Base-by-base conservation (phyloP, 345 rosid genomes). In the Lepidium didymum region DNA sequence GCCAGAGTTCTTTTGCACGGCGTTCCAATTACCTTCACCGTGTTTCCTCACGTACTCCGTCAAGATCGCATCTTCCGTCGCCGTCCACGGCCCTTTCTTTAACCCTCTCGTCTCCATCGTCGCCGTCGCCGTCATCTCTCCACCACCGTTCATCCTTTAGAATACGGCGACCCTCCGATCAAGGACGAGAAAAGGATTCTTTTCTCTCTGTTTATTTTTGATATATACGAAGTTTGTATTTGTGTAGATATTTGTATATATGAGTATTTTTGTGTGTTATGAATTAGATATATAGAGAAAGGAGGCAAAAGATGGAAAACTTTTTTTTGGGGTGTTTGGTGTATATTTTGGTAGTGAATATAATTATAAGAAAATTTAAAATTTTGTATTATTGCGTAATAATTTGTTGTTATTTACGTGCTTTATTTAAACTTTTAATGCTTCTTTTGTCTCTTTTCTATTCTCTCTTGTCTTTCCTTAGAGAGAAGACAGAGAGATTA, bases 51-150 rank as follows among this genome's bases (percentile, higher is more conserved):
- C 96, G 70, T 89, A 84, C 43, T 85, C 96, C 65, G 77, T 77
- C 78, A 91, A 71, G 45, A 91, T 78, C 34, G 79, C 86, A 60
- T 91, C 97, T 73, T 91, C 97, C 4, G 79, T 79, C 0, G 83
- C 70, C 31, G 94, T 81, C 97, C 97, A 91, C 11, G 96, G 97
- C 23, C 97, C 97, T 71, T 87, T 91, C 82, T 89, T 91, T 56
- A 89, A 29, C 54, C 80, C 83, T 65, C 34, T 76, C 3, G 12
- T 50, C 38, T 56, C 68, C 74, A 21, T 65, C 38, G 12, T 49
- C 44, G 29, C 16, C 70, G 43, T 36, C 9, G 13, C 19, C 62
- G 50, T 37, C 11, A 43, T 11, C n/a, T 23, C 68, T 59, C 51
- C 68, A 46, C 50, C 62, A 54, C 66, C 50, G 9, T 64, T 81